A percentile compares a stretch with the other conserved stretches of the same genome.
phyloP scores from a whole-genome alignment of 1,284 basidiomycete genomes.

The Peniophora sp. region DNA sequence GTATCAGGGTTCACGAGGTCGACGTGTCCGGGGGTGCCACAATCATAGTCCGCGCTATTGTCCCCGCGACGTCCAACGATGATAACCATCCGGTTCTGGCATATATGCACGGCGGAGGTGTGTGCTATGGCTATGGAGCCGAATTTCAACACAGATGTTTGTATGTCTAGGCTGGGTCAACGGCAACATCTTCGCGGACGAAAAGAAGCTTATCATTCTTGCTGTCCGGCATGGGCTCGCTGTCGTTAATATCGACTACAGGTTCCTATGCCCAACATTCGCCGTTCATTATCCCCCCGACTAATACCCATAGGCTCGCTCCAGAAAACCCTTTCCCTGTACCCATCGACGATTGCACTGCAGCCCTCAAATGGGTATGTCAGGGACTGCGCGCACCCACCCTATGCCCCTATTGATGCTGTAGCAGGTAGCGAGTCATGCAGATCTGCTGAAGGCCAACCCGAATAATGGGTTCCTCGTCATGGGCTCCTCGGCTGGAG shows the following conservation, averaged over 20 bases:
- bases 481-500: constrained; percentile 11
- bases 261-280: background rate
- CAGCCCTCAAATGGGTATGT: constrained; percentile 9
- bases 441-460: constrained; percentile 2
- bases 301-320: constrained; percentile 2
- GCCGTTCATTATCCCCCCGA: background rate
- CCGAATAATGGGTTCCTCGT: constrained; percentile 10
- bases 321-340: constrained; percentile 7
- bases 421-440: constrained; percentile 3
- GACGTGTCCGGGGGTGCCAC: background rate
- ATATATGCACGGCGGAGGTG: background rate
- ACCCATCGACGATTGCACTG: constrained; percentile 5
- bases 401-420: too few species aligned
- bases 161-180: constrained; percentile 1
- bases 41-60: background rate
- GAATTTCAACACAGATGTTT: background rate
- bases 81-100: background rate
- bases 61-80: background rate
- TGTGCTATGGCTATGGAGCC: background rate
- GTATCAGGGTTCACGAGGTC: background rate
- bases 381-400: background rate
- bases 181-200: constrained; percentile 9
- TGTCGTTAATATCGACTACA: constrained; percentile 13
- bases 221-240: constrained; percentile 9
- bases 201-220: constrained; percentile 6